Evolutionary conservation across 2,329 filamentous ascomycete species (phyloP), one percentile per base, ranked within the genome.

Genomic region (Ascomycota sp.): DNA sequence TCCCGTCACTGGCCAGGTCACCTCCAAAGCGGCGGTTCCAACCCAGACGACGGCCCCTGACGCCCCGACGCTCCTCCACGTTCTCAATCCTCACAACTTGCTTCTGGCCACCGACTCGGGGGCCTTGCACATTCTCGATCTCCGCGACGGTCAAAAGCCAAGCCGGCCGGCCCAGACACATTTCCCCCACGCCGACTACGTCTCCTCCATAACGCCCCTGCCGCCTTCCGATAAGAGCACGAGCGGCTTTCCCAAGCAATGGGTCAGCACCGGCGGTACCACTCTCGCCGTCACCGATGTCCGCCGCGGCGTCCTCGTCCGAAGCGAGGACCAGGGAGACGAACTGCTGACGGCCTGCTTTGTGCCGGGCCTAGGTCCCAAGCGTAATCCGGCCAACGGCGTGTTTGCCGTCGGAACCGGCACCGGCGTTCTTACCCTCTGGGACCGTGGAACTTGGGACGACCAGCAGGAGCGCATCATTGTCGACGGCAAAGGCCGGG

Each of bases 391-490:
- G 23, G 75, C 70, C 42, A 77, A 79, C 28, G 81, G 81, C 5
- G 63, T 89, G 4, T 51, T 89, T 3, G 80, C 83, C 0, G 76
- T 80, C 23, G 81, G 80, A 15, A 71, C 65, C 19, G 75, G 70
- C 12, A 75, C 69, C 25, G 89, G 89, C 3, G 71, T 94, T 2
- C 50, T 95, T 37, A 94, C 85, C 4, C 57, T 95, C 6, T 98
- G 89, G 85, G 86, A 98, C 51, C 77, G 76, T 40, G 86, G 86
- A 1, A 71, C 79, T 1, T 95, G 89, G 86, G 85, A 92, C 44
- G 86, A 95, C 48, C 82, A 93, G 48, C 80, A 91, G 41, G 83
- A 92, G 53, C 69, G 83, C 30, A 78, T 94, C 42, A 70, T 78
- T 29, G 70, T 94, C 7, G 74, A 82, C 39, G 54, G 60, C 8